A percentile compares a stretch with the other conserved stretches of the same genome.
phyloP scores from a whole-genome alignment of 1,284 basidiomycete genomes.

The Melampsora americana region DNA sequence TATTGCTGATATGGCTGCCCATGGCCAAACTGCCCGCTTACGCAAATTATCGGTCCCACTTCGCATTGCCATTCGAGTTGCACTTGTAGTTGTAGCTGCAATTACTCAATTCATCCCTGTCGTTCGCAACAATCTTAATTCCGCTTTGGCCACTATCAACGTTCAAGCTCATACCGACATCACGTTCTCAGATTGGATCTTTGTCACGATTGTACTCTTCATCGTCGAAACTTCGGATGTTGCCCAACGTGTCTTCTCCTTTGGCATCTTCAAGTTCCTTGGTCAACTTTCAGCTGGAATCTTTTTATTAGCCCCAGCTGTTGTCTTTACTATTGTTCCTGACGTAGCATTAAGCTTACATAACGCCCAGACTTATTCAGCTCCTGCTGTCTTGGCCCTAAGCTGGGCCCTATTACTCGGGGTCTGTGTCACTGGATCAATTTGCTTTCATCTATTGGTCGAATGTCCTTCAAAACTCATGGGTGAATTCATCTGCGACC shows the following conservation, averaged over 20 bases:
- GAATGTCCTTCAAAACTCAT: constrained; percentile 52
- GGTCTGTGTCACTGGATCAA: constrained; percentile 48
- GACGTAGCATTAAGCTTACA: constrained; percentile 49
- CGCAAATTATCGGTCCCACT: constrained; percentile 49
- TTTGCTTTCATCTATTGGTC: constrained; percentile 52
- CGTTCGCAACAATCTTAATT: constrained; percentile 52
- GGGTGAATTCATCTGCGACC: constrained; percentile 50
- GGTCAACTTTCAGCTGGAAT: constrained; percentile 52
- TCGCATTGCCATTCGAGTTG: constrained; percentile 49
- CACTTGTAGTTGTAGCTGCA: constrained; percentile 49
- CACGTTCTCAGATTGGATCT: constrained; percentile 52
- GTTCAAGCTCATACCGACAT: constrained; percentile 51
- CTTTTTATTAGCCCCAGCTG: constrained; percentile 51
- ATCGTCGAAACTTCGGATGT: constrained; percentile 52
- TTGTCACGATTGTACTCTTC: constrained; percentile 50
- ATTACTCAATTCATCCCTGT: constrained; percentile 51
- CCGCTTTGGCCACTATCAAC: constrained; percentile 50
- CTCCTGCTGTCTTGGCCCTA: constrained; percentile 49
- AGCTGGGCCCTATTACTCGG: constrained; percentile 51
- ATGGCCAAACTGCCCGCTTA: constrained; percentile 52
- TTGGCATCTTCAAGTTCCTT: constrained; percentile 51
- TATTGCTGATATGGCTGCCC: constrained; percentile 52
- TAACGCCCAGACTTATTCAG: constrained; percentile 49
- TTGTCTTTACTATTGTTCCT: constrained; percentile 52
- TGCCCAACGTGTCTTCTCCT: constrained; percentile 51